Evolutionary conservation across 495 filamentous ascomycete species (phyloP).

Genomic region (Neurospora sp.): DNA sequence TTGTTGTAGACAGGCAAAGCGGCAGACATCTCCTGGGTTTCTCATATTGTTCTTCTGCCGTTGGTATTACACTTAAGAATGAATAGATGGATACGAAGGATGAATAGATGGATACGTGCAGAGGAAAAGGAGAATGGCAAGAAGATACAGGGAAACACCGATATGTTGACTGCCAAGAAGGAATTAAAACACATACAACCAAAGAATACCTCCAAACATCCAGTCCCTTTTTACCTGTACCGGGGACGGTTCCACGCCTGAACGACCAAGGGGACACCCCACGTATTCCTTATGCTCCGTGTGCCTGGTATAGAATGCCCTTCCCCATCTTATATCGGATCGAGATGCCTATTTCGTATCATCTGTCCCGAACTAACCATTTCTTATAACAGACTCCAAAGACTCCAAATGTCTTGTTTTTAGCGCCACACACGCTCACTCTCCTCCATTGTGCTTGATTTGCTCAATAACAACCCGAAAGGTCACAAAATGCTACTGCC

Average conservation of each 20-base stretch:
- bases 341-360: background rate
- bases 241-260: background rate
- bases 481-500: background rate
- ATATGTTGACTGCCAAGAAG: background rate
- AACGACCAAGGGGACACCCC: background rate
- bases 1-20: too few species aligned
- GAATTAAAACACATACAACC: background rate
- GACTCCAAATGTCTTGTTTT: background rate
- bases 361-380: background rate
- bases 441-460: background rate
- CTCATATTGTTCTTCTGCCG: too few species aligned
- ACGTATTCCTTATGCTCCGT: background rate
- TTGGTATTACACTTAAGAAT: too few species aligned
- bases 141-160: background rate
- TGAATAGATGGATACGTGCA: too few species aligned
- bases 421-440: background rate
- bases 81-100: too few species aligned
- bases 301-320: background rate
- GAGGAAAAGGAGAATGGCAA: background rate
- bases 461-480: background rate
- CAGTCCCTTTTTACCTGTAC: background rate
- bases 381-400: background rate
- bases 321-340: background rate
- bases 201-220: background rate
- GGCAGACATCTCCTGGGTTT: too few species aligned